Percentiles rank a stretch among this genome's conserved stretches.
These are phyloP conservation scores for Saccharomyces mikatae DNA, from an alignment of 805 yeast genomes.

Conservation along the genomic window DNA sequence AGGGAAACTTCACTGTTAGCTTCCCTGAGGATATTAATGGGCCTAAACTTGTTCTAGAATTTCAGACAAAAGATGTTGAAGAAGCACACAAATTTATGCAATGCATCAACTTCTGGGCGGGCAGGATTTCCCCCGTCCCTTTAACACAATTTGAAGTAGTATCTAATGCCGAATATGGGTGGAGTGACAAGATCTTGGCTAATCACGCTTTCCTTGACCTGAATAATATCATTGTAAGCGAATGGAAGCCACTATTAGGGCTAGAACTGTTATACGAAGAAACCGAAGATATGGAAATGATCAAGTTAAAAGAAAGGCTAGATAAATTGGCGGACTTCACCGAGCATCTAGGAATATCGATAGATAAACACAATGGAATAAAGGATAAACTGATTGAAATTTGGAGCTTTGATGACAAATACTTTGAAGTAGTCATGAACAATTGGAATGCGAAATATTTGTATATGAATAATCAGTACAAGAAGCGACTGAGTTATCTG, in stretches of 20 bases:
- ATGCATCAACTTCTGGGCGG: conserved; percentile 87
- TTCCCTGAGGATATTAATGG: conserved; percentile 17
- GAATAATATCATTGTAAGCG: conserved; percentile 3
- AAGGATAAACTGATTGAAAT: conserved; percentile 31
- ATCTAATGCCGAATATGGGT: conserved; percentile 72
- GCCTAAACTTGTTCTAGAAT: conserved; percentile 38
- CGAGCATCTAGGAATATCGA: conserved; percentile 31
- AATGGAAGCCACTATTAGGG: conserved; percentile 22
- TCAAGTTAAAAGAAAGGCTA: conserved; percentile 4
- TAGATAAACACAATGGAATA: conserved; percentile 38
- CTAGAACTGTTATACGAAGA: conserved; percentile 15
- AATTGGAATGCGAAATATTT: conserved; percentile 38
- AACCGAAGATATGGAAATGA: conserved; percentile 1
- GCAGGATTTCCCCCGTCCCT: conserved; percentile 75
- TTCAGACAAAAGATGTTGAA: conserved; percentile 59
- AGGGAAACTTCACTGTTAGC: conserved; percentile 18
- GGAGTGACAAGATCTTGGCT: conserved; percentile 37
- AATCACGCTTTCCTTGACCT: not conserved
- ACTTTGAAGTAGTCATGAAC: conserved; percentile 30
- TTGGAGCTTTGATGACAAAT: conserved; percentile 24
- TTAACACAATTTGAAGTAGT: conserved; percentile 58
- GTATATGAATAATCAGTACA: conserved; percentile 31
- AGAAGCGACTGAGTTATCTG: conserved; percentile 30
- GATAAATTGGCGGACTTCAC: conserved; percentile 33
- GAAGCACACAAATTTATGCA: conserved; percentile 63